These are phyloP conservation scores for Puccinia polysora DNA, from an alignment of 1,284 basidiomycete species.

Conservation along the genomic window DNA sequence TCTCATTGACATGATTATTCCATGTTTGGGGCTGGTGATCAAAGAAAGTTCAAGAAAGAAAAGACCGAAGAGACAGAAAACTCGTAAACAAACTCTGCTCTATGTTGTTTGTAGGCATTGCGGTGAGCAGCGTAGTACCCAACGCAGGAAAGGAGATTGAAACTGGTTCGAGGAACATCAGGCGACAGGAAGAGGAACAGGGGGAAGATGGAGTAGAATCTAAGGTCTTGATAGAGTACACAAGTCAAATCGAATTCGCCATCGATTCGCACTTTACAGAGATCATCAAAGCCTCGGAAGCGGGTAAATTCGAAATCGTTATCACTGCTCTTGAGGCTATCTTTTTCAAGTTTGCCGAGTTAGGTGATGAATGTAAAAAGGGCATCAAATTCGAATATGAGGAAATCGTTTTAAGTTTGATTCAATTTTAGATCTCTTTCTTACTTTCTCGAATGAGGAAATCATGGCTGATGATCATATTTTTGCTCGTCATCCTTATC, in stretches of 20 bases:
- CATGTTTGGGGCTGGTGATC: neutral
- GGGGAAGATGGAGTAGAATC: neutral
- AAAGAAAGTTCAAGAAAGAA: neutral
- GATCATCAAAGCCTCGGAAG: neutral
- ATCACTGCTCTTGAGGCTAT: slow-evolving; percentile 2
- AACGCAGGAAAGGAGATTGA: neutral
- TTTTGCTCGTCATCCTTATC: no score
- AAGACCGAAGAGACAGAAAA: no score
- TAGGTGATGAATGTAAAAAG: slow-evolving; percentile 5
- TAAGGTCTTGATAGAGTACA: slow-evolving; percentile 1
- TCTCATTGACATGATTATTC: neutral
- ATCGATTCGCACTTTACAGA: neutral
- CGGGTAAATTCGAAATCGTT: neutral
- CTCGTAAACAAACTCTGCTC: no score
- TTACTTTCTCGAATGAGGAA: no score
- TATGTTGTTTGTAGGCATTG: neutral
- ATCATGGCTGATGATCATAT: no score
- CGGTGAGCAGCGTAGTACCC: slow-evolving; percentile 4
- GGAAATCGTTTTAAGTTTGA: neutral
- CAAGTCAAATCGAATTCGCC: neutral
- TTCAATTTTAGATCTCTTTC: neutral
- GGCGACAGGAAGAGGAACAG: neutral
- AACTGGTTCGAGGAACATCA: neutral
- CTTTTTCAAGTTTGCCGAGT: neutral
- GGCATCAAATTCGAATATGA: neutral